These are phyloP conservation scores for Teunomyces panamensis DNA, from an alignment of 805 yeast genomes.

Conservation along the genomic window DNA sequence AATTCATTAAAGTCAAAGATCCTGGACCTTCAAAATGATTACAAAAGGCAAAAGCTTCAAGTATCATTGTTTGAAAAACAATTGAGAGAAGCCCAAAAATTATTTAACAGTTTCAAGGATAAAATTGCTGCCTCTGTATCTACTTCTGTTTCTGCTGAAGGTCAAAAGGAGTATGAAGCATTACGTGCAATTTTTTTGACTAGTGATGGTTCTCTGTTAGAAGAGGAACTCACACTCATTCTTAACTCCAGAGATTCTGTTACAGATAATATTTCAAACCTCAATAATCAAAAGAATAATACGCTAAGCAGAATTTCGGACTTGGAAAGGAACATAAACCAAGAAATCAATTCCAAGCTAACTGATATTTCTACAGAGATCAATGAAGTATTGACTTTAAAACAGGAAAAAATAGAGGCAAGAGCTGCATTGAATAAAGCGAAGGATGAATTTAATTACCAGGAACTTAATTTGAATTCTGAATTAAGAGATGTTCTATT, in stretches of 20 bases:
- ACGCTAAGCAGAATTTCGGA: conserved; percentile 39
- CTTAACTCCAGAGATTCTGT: conserved; percentile 45
- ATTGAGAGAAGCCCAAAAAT: conserved; percentile 38
- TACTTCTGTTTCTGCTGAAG: conserved; percentile 45
- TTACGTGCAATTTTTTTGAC: conserved; percentile 57
- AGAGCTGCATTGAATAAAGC: conserved; percentile 28
- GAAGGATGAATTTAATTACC: conserved; percentile 35
- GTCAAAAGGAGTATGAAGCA: conserved; percentile 53
- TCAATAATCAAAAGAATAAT: conserved; percentile 29
- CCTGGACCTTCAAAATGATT: conserved; percentile 50
- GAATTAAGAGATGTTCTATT: conserved; percentile 58
- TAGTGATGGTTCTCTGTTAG: conserved; percentile 54
- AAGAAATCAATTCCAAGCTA: conserved; percentile 36
- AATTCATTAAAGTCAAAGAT: conserved; percentile 46
- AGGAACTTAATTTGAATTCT: conserved; percentile 61
- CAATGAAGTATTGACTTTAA: conserved; percentile 26
- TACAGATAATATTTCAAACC: conserved; percentile 21
- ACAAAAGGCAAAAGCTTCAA: conserved; percentile 46
- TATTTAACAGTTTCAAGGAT: conserved; percentile 31
- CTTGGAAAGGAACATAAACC: conserved; percentile 32
- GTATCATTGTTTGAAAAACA: conserved; percentile 46
- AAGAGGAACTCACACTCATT: conserved; percentile 45
- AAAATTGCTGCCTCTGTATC: conserved; percentile 17
- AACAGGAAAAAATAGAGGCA: conserved; percentile 22
- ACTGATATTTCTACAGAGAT: conserved; percentile 28